Percentiles rank a stretch among this genome's conserved stretches.
Conservation (phyloP, 2,329 filamentous ascomycete genomes). For the Cadophora sp. region DNA sequence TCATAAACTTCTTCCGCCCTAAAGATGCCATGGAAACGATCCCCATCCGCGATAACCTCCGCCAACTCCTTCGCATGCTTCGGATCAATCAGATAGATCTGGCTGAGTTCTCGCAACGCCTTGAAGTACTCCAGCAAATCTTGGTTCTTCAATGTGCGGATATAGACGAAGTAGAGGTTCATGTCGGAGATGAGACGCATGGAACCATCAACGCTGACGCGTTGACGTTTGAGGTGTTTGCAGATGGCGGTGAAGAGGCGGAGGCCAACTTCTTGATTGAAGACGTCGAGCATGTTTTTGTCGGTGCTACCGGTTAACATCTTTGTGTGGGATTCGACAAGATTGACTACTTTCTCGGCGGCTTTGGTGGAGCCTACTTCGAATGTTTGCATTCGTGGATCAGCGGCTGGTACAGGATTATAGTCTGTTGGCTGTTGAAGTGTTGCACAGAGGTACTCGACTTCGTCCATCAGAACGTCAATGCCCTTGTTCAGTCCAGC, state of each 20-base stretch:
- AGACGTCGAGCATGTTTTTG: slow-evolving; percentile 97
- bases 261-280: slow-evolving; percentile 96
- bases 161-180: slow-evolving; percentile 89
- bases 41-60: slow-evolving; percentile 88
- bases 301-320: slow-evolving; percentile 96
- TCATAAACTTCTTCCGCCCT: slow-evolving; percentile 97
- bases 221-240: slow-evolving; percentile 97
- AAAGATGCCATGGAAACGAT: slow-evolving; percentile 91
- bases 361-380: slow-evolving; percentile 80
- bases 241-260: slow-evolving; percentile 90
- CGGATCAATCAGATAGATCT: slow-evolving; percentile 92
- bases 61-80: slow-evolving; percentile 93
- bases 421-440: slow-evolving; percentile 88
- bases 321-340: slow-evolving; percentile 86
- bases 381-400: slow-evolving; percentile 43
- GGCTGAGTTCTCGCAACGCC: slow-evolving; percentile 87
- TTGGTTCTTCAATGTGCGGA: slow-evolving; percentile 80
- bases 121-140: slow-evolving; percentile 90
- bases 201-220: slow-evolving; percentile 87
- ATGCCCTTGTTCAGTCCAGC: slow-evolving; percentile 97
- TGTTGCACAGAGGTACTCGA: slow-evolving; percentile 92
- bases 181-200: slow-evolving; percentile 96
- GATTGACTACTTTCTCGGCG: slow-evolving; percentile 79
- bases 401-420: slow-evolving; percentile 68
- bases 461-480: slow-evolving; percentile 97